Conservation (phyloP, 768 basidiomycete species). For the Xerocomus spinulosus region DNA sequence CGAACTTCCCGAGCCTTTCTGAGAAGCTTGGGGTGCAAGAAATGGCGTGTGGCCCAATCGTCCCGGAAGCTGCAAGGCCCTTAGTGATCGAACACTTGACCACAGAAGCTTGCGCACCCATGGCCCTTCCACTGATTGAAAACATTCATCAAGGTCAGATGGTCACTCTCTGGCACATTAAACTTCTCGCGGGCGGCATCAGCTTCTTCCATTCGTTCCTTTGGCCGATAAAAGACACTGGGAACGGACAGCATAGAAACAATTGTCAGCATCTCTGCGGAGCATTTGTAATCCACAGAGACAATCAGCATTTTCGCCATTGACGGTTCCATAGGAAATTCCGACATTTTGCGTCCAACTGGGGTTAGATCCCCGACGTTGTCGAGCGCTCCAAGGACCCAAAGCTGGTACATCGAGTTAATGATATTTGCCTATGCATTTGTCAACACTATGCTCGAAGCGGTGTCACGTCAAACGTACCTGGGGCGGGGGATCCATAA, state of each 20-base stretch:
- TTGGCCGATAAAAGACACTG: constrained; percentile 95
- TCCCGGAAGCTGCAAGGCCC: constrained; percentile 66
- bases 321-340: constrained; percentile 99
- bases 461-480: constrained; percentile 33
- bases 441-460: not conserved
- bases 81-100: constrained; percentile 4
- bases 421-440: constrained; percentile 79
- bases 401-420: constrained; percentile 99
- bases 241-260: constrained; percentile 99
- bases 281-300: constrained; percentile 89
- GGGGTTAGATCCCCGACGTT: constrained; percentile 96
- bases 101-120: constrained; percentile 49
- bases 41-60: constrained; percentile 93
- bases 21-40: constrained; percentile 92
- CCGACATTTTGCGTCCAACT: constrained; percentile 93
- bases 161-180: constrained; percentile 97
- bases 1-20: constrained; percentile 95
- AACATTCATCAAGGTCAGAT: constrained; percentile 91
- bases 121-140: constrained; percentile 99
- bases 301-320: constrained; percentile 97
- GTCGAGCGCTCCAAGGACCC: constrained; percentile 97
- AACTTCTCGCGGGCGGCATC: constrained; percentile 98
- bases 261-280: constrained; percentile 94
- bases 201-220: constrained; percentile 95
- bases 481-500: constrained; percentile 99